These are phyloP conservation scores for Geotrichum citri-aurantii DNA, from an alignment of 1,139 yeast genomes.

Conservation along the genomic window DNA sequence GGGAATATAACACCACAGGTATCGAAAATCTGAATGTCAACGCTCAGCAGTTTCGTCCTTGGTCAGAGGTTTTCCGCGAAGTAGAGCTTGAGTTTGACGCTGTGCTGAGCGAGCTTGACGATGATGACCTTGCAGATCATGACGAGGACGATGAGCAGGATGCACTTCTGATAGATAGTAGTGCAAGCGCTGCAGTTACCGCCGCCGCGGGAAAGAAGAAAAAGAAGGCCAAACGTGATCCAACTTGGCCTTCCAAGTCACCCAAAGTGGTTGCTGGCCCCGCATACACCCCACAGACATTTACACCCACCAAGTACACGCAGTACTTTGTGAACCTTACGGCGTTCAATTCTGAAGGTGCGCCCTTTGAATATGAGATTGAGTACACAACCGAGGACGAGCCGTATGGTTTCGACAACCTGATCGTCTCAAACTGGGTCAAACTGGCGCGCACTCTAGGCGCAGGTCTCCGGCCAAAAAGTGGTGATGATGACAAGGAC, in stretches of 20 bases:
- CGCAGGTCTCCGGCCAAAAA: slow-evolving; percentile 20
- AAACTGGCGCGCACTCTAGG: slow-evolving; percentile 52
- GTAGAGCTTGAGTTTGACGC: slow-evolving; percentile 37
- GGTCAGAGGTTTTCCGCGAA: slow-evolving; percentile 52
- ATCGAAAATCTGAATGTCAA: slow-evolving; percentile 33
- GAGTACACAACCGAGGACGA: slow-evolving; percentile 66
- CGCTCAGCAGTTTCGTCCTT: slow-evolving; percentile 27
- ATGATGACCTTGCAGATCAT: slow-evolving; percentile 28
- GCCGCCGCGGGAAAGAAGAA: slow-evolving; percentile 25
- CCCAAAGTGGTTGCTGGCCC: slow-evolving; percentile 56
- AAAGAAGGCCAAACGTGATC: slow-evolving; percentile 41
- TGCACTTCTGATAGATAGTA: slow-evolving; percentile 25
- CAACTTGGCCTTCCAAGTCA: slow-evolving; percentile 62
- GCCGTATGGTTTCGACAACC: slow-evolving; percentile 34
- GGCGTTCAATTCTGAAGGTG: slow-evolving; percentile 44
- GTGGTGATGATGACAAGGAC: slow-evolving; percentile 19
- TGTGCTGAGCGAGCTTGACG: slow-evolving; percentile 22
- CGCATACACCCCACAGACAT: slow-evolving; percentile 62
- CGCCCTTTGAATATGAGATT: slow-evolving; percentile 51
- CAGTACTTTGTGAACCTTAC: slow-evolving; percentile 67
- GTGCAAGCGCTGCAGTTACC: slow-evolving; percentile 26
- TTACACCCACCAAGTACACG: slow-evolving; percentile 64
- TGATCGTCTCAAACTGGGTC: slow-evolving; percentile 44
- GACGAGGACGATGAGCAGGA: slow-evolving; percentile 26
- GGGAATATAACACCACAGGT: slow-evolving; percentile 75